Conservation (phyloP, 2,329 filamentous ascomycete genomes). For the Colletotrichum ledebouriae region DNA sequence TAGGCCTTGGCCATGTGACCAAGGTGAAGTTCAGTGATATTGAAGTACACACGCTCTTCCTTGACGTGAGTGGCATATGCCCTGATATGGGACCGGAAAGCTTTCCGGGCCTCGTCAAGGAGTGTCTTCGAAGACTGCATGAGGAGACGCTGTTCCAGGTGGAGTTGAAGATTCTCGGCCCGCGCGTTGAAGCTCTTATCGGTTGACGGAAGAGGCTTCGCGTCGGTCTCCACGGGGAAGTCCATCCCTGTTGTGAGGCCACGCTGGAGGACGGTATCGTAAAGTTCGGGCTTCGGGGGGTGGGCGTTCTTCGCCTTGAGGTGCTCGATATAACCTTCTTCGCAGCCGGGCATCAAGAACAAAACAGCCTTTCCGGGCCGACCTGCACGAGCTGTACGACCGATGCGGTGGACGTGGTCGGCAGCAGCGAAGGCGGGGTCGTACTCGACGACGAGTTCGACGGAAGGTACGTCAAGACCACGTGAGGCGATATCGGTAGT, state of each 20-base stretch:
- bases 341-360: conserved; percentile 90
- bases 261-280: conserved; percentile 72
- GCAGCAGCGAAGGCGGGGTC: conserved; percentile 94
- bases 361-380: conserved; percentile 87
- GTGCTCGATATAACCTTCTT: conserved; percentile 89
- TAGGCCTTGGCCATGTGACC: conserved; percentile 96
- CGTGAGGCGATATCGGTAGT: conserved; percentile 97
- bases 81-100: conserved; percentile 91
- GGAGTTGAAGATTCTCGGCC: conserved; percentile 70
- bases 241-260: conserved; percentile 73
- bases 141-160: conserved; percentile 71
- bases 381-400: conserved; percentile 93
- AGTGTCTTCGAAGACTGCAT: conserved; percentile 63
- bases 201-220: conserved; percentile 57
- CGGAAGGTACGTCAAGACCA: conserved; percentile 93
- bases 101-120: conserved; percentile 85
- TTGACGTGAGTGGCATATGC: conserved; percentile 95
- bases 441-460: conserved; percentile 96
- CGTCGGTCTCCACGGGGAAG: conserved; percentile 78
- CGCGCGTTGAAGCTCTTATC: conserved; percentile 58
- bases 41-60: conserved; percentile 87
- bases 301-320: conserved; percentile 64
- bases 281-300: conserved; percentile 63
- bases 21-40: conserved; percentile 90
- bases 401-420: conserved; percentile 94